Base-by-base conservation (phyloP, 1,284 basidiomycete species). In the Malassezia sp. region DNA sequence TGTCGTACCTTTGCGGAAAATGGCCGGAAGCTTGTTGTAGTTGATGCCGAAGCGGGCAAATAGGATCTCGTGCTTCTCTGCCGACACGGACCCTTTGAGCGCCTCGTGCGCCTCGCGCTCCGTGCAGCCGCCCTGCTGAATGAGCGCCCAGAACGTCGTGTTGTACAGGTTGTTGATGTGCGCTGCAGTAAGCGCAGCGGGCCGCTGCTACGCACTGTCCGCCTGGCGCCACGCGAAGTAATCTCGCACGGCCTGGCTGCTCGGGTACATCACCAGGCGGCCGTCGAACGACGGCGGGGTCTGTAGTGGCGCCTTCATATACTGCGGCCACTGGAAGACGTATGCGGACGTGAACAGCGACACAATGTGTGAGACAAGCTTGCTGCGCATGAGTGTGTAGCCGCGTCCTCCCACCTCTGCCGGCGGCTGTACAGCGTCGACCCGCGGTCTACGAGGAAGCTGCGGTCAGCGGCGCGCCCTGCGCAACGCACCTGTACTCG, bases 111-210 rank as follows among this genome's bases (percentile, higher is more conserved):
- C 90, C 56, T 93, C 79, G 3, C 79, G 76, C 1, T 83, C 81
- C 0, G 80, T 82, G 64, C 82, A 74, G 0, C 81, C 83, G 7
- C 81, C 84, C 59, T 83, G 76, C 32, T 84, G 80, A 0, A 96
- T 80, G 8, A 97, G 76, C 0, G 89, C 84, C 93, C 91, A 97
- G 70, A 96, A 97, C 0, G 76, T 75, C 0, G 93, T 96, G 63
- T 97, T 97, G 75, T 97, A 91, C 18, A 97, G 74, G 67, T 96
- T 97, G 71, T 97, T 97, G 71, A 97, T 85, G 70, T 97, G 93
- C 0, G 93, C 89, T 93, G 62, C 8, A 9, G 22, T 38, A 1
- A 38, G n/a, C 31, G 44, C n/a, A 17, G 22, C 4, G 3, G 10
- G 11, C n/a, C n/a, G n/a, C n/a, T n/a, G n/a, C 11, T 17, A 43